These are phyloP conservation scores for Peronospora belbahrii DNA, from an alignment of 352 stramenopile genomes.

Conservation along the genomic window DNA sequence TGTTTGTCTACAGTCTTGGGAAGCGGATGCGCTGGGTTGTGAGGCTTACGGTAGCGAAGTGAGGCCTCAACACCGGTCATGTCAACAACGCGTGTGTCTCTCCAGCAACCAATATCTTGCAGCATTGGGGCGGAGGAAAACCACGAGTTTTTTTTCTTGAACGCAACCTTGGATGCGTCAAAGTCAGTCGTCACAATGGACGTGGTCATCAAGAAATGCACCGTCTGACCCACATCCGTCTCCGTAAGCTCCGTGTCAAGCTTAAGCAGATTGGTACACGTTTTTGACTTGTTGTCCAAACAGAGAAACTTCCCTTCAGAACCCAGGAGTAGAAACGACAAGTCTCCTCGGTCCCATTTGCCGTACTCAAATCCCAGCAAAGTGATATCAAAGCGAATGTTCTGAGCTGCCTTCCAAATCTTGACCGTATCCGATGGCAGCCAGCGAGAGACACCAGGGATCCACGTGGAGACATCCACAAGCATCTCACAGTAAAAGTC, in stretches of 20 bases:
- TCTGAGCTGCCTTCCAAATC: constrained; percentile 58
- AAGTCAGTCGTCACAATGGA: constrained; percentile 49
- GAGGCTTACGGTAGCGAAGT: constrained; percentile 35
- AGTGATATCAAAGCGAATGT: constrained; percentile 61
- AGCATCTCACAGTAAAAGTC: constrained; percentile 65
- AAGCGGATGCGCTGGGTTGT: constrained; percentile 34
- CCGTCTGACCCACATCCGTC: constrained; percentile 40
- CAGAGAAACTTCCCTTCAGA: constrained; percentile 36
- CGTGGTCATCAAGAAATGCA: constrained; percentile 56
- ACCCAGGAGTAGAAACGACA: constrained; percentile 58
- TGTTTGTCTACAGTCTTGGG: constrained; percentile 10
- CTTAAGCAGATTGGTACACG: constrained; percentile 39
- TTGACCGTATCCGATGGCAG: constrained; percentile 65
- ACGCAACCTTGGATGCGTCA: constrained; percentile 28
- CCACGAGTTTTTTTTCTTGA: constrained; percentile 46
- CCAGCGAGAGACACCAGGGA: constrained; percentile 58
- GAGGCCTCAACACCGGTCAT: constrained; percentile 43
- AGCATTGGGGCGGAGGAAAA: constrained; percentile 29
- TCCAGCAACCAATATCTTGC: constrained; percentile 50
- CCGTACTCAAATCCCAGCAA: constrained; percentile 60
- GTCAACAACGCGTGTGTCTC: constrained; percentile 37
- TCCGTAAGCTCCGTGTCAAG: constrained; percentile 20
- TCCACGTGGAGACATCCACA: constrained; percentile 63
- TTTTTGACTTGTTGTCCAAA: constrained; percentile 42
- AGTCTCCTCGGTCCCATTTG: constrained; percentile 49